Evolutionary conservation across 257 asterid genomes (phyloP).

Genomic region (Fraxinus pennsylvanica): DNA sequence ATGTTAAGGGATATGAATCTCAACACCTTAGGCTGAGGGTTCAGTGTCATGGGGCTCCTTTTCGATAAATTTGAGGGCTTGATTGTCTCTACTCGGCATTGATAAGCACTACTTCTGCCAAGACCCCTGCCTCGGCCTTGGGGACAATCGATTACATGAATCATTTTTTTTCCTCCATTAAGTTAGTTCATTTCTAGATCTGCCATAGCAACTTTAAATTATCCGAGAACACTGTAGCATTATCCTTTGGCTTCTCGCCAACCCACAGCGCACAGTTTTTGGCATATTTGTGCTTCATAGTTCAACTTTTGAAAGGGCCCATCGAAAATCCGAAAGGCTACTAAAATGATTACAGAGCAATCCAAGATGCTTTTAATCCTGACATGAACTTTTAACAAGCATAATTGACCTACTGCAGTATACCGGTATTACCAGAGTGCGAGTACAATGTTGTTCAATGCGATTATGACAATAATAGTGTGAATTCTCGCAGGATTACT

Average conservation of each 20-base stretch:
- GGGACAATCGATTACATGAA: neutral
- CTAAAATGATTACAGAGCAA: too few species aligned
- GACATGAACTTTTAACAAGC: too few species aligned
- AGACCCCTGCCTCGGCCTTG: neutral
- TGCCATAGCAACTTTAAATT: neutral
- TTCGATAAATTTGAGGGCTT: neutral
- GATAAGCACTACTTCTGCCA: neutral
- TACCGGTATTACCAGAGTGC: neutral
- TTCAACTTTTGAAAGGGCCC: neutral
- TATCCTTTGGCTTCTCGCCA: neutral
- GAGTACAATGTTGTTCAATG: too few species aligned
- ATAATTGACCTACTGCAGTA: too few species aligned
- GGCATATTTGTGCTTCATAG: neutral
- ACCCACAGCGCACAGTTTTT: neutral
- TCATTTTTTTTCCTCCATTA: too few species aligned
- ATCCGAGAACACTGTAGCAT: too few species aligned
- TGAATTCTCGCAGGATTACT: constrained; percentile 56
- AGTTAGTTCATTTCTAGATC: neutral
- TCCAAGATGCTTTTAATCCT: too few species aligned
- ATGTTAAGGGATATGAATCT: too few species aligned
- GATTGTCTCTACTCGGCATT: neutral
- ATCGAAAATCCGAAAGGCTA: neutral
- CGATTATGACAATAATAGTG: too few species aligned
- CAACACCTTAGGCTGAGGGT: too few species aligned
- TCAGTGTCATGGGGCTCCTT: too few species aligned